Percentiles rank a stretch among this genome's conserved stretches.
These are phyloP conservation scores for Saccharomyces hybrid DNA, from an alignment of 1,139 yeast species.

Conservation along the genomic window DNA sequence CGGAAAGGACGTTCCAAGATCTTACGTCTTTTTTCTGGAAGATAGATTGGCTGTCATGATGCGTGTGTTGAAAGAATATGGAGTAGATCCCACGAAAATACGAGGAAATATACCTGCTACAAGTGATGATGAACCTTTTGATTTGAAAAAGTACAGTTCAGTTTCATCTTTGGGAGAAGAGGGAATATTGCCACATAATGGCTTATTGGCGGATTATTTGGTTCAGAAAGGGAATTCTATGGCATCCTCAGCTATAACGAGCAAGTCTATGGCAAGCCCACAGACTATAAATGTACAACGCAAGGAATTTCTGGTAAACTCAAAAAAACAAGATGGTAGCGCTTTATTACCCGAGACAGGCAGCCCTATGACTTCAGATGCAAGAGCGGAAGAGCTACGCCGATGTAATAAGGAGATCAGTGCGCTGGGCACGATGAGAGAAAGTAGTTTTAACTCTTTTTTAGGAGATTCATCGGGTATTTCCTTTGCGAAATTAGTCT, in stretches of 20 bases:
- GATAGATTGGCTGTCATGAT: slow-evolving; percentile 54
- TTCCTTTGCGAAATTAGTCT: slow-evolving; percentile 67
- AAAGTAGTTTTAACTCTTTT: slow-evolving; percentile 36
- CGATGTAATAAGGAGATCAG: slow-evolving; percentile 20
- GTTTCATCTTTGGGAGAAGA: slow-evolving; percentile 14
- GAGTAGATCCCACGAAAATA: slow-evolving; percentile 32
- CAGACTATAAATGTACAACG: neutral
- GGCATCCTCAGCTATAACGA: neutral
- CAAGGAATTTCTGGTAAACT: neutral
- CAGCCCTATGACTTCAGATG: slow-evolving; percentile 5
- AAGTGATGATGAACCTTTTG: slow-evolving; percentile 22
- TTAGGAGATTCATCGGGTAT: slow-evolving; percentile 53
- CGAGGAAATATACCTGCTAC: slow-evolving; percentile 22
- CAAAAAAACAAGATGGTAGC: neutral
- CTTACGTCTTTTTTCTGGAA: slow-evolving; percentile 70
- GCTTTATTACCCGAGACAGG: slow-evolving; percentile 10
- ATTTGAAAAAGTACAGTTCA: slow-evolving; percentile 16
- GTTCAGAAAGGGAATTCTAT: slow-evolving; percentile 15
- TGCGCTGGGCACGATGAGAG: slow-evolving; percentile 20
- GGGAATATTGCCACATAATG: slow-evolving; percentile 16
- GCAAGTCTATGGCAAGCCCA: neutral
- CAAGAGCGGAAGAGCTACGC: slow-evolving; percentile 15
- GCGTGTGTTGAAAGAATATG: slow-evolving; percentile 38
- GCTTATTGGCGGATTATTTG: slow-evolving; percentile 18
- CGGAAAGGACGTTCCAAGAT: slow-evolving; percentile 77